Evolutionary conservation across 2,329 filamentous ascomycete species (phyloP).

Genomic region (Tolypocladium ovalisporum): DNA sequence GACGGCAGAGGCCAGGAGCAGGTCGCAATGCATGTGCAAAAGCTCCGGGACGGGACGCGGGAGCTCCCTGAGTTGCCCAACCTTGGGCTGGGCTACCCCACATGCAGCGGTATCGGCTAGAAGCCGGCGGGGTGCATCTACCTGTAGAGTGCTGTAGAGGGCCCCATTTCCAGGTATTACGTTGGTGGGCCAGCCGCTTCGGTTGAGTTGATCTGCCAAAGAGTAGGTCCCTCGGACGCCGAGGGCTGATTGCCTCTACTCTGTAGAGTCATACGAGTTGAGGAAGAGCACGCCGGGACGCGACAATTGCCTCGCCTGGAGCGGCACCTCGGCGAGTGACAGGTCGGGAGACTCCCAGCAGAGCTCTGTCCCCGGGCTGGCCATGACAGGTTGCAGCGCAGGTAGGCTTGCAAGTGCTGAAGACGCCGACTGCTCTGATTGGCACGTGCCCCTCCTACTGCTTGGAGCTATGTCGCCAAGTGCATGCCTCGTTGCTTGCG

Average conservation of each 20-base stretch:
- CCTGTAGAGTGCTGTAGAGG: neutral
- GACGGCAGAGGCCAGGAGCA: neutral
- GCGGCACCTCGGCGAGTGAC: neutral
- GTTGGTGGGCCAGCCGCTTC: too few species aligned
- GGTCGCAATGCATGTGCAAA: conserved; percentile 5
- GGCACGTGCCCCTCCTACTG: neutral
- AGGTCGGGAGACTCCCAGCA: neutral
- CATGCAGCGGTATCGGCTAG: conserved; percentile 1
- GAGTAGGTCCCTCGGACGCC: neutral
- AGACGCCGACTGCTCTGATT: neutral
- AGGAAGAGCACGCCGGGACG: neutral
- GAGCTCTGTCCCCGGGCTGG: neutral
- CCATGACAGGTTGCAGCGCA: neutral
- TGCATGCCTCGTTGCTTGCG: neutral
- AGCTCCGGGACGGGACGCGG: neutral
- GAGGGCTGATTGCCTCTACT: too few species aligned
- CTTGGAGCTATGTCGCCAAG: neutral
- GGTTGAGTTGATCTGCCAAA: too few species aligned
- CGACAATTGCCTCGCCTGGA: neutral
- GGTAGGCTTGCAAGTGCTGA: neutral
- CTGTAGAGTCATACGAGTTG: neutral
- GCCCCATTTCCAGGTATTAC: neutral
- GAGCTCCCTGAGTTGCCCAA: conserved; percentile 2
- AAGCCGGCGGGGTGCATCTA: neutral
- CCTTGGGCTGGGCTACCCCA: conserved; percentile 2